Base-by-base conservation (phyloP, 208 protist species). In the Leishmania tarentolae region DNA sequence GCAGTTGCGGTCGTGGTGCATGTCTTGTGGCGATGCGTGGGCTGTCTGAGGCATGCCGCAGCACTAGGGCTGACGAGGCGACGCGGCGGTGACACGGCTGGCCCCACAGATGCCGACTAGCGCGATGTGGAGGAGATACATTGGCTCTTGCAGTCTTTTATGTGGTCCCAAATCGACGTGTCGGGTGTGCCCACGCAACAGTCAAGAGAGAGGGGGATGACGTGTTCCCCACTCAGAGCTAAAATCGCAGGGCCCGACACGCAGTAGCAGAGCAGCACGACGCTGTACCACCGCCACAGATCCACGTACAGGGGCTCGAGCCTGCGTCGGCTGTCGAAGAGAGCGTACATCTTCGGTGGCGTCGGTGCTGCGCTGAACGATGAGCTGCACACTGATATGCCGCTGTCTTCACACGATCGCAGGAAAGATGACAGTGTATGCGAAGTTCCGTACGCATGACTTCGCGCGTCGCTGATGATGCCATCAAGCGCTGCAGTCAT, bases 211-310 rank as follows among this genome's bases (percentile, higher is more conserved):
- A 61, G 56, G 24, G 56, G 56, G 7, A 8, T 52, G n/a, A 52
- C 11, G 0, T 52, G 61, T 52, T 52, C 47, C 17, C 81, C 66
- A 15, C 87, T 8, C 42, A 74, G 53, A 21, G 57, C n/a, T n/a
- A 88, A 85, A 21, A 63, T 86, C 24, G 47, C 68, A 5, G 77
- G 82, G 11, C 80, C 65, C 52, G 40, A 40, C 5, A 83, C 68
- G 71, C 76, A 71, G 80, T 90, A 92, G 80, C 86, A 88, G 7
- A 87, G 35, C 15, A 92, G 57, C 47, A 90, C 75, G 1, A 90
- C 84, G 76, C 87, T 84, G 78, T 84, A 87, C 75, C 81, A 84
- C 52, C 82, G 53, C 46, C 79, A 87, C 70, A 92, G 81, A 81
- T 92, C 88, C 6, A 56, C 61, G 28, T 83, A 82, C 73, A 90